These are phyloP conservation scores for Pichia heedii DNA, from an alignment of 805 yeast species.

Conservation along the genomic window DNA sequence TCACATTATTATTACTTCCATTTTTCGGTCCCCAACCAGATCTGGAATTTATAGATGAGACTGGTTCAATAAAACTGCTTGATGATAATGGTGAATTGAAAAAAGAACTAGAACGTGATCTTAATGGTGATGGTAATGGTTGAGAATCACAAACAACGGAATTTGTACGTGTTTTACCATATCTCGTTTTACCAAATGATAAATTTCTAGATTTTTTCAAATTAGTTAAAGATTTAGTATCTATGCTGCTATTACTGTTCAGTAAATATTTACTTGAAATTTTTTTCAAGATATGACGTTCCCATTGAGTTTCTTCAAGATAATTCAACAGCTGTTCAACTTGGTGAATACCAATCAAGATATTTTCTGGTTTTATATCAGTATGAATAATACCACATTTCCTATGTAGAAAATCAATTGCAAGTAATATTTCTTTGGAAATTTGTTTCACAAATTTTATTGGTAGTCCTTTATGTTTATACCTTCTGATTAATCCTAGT, in stretches of 20 bases:
- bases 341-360: constrained; percentile 43
- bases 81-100: constrained; percentile 18
- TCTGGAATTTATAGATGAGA: too few relatives aligned
- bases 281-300: constrained; percentile 25
- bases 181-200: constrained; percentile 27
- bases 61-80: too few relatives aligned
- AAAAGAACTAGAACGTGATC: constrained; percentile 35
- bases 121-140: constrained; percentile 82
- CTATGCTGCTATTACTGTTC: constrained; percentile 10
- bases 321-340: constrained; percentile 41
- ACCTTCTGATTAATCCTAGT: constrained; percentile 73
- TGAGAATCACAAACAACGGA: constrained; percentile 85
- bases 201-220: constrained; percentile 12
- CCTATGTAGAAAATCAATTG: constrained; percentile 50
- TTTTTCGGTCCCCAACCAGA: too few relatives aligned
- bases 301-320: constrained; percentile 33
- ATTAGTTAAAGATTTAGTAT: constrained; percentile 8
- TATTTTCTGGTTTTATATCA: constrained; percentile 71
- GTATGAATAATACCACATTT: constrained; percentile 65
- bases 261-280: constrained; percentile 19
- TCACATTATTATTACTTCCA: too few relatives aligned
- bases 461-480: constrained; percentile 42
- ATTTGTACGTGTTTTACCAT: constrained; percentile 44
- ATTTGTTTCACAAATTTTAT: constrained; percentile 47
- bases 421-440: constrained; percentile 45